A percentile compares a stretch with the other conserved stretches of the same genome.
Evolutionary conservation across 805 yeast genomes (phyloP).

Genomic region (Candida adriatica): DNA sequence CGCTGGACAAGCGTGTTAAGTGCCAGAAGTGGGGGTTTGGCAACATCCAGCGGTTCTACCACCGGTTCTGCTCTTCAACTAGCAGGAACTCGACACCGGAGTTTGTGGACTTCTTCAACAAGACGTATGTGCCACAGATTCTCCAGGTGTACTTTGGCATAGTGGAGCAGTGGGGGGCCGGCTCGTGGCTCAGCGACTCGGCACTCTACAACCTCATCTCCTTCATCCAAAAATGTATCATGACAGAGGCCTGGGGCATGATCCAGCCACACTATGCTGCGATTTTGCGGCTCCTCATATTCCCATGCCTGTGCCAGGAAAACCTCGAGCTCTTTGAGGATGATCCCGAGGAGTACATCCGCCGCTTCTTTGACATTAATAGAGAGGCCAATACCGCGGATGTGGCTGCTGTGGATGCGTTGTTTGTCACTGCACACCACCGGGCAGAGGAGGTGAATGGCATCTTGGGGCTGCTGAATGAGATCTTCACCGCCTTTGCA

Average conservation of each 20-base stretch:
- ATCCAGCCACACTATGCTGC: slow-evolving; percentile 60
- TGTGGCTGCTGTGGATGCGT: slow-evolving; percentile 70
- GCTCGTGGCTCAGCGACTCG: slow-evolving; percentile 58
- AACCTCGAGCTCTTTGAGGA: slow-evolving; percentile 69
- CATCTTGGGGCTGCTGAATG: slow-evolving; percentile 50
- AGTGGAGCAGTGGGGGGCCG: slow-evolving; percentile 33
- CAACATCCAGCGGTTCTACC: slow-evolving; percentile 63
- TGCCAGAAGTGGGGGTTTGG: slow-evolving; percentile 88
- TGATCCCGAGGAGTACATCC: slow-evolving; percentile 85
- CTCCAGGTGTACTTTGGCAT: slow-evolving; percentile 52
- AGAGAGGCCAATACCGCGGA: slow-evolving; percentile 68
- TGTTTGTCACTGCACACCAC: slow-evolving; percentile 52
- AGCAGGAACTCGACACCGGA: slow-evolving; percentile 34
- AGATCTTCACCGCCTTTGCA: slow-evolving; percentile 32
- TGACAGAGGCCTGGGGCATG: slow-evolving; percentile 48
- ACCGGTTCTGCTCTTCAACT: slow-evolving; percentile 39
- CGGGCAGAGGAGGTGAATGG: slow-evolving; percentile 50
- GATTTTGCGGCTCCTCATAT: slow-evolving; percentile 61
- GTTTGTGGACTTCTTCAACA: slow-evolving; percentile 49
- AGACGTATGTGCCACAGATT: slow-evolving; percentile 63
- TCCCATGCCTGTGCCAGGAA: slow-evolving; percentile 70
- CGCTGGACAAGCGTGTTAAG: slow-evolving; percentile 47
- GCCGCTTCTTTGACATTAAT: slow-evolving; percentile 58
- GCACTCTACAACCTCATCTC: slow-evolving; percentile 59
- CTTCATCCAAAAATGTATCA: slow-evolving; percentile 57